A percentile compares a stretch with the other conserved stretches of the same genome.
phyloP scores from a whole-genome alignment of 202 grass and related monocot genomes.

The Setaria italica region DNA sequence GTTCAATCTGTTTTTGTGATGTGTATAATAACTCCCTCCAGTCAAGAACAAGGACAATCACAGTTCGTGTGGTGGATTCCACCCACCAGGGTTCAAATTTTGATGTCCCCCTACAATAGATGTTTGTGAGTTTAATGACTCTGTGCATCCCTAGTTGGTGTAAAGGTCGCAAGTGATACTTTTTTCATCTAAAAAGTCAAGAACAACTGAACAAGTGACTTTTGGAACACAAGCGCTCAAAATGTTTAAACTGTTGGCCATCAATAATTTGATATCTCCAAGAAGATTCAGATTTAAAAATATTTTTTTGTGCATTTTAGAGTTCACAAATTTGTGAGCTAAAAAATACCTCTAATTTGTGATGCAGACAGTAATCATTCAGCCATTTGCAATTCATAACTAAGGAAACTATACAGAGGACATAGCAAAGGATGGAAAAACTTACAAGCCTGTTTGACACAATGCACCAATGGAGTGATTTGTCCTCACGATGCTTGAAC shows the following conservation, averaged over 20 bases:
- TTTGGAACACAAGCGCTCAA: no score
- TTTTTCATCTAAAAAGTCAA: not conserved
- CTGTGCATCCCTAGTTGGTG: not conserved
- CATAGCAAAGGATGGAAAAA: not conserved
- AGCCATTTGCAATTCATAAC: not conserved
- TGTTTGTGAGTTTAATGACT: not conserved
- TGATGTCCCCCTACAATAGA: no score
- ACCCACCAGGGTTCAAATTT: no score
- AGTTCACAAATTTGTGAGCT: not conserved
- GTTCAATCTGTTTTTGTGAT: not conserved
- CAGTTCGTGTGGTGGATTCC: no score
- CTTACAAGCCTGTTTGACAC: not conserved
- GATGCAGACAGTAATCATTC: not conserved
- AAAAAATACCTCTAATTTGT: not conserved
- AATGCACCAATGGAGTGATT: not conserved
- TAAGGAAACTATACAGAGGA: not conserved
- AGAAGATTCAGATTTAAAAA: not conserved
- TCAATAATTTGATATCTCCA: not conserved
- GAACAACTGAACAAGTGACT: not conserved
- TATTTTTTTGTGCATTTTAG: not conserved
- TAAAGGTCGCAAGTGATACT: not conserved
- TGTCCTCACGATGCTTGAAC: not conserved
- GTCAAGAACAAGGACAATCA: not conserved
- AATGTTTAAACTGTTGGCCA: not conserved
- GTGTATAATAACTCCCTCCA: not conserved